These are phyloP conservation scores for Diaporthe longicolla DNA, from an alignment of 2,329 filamentous ascomycete genomes.

Conservation along the genomic window DNA sequence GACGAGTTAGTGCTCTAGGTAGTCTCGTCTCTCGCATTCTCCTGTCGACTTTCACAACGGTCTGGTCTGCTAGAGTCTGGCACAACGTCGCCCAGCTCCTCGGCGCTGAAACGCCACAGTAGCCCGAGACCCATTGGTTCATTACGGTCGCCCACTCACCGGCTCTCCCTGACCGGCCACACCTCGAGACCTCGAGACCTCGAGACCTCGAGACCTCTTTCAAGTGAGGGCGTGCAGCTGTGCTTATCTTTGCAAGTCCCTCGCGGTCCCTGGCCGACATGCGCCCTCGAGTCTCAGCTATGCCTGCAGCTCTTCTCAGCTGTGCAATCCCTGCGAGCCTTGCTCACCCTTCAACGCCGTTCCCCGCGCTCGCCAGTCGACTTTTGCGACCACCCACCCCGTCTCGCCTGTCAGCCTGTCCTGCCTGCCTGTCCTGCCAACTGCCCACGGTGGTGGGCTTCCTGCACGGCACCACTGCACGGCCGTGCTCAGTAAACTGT, in stretches of 20 bases:
- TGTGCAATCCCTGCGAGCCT: not conserved
- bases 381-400: no score
- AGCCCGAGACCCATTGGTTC: not conserved
- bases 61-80: not conserved
- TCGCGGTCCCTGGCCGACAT: not conserved
- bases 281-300: no score
- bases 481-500: no score
- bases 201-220: not conserved
- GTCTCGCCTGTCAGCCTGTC: no score
- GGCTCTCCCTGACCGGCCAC: not conserved
- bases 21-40: slow-evolving; percentile 9
- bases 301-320: not conserved
- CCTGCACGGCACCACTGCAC: not conserved
- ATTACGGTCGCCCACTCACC: not conserved
- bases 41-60: slow-evolving; percentile 11
- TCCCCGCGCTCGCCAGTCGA: not conserved
- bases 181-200: not conserved
- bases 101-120: slow-evolving; percentile 15
- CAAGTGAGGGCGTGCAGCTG: no score
- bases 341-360: not conserved
- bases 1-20: slow-evolving; percentile 15
- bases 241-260: not conserved
- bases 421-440: no score
- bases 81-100: slow-evolving; percentile 19
- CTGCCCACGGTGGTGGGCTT: not conserved